A percentile compares a stretch with the other conserved stretches of the same genome.
Evolutionary conservation across 495 filamentous ascomycete genomes (phyloP).

Genomic region (Pyrenula massariospora): DNA sequence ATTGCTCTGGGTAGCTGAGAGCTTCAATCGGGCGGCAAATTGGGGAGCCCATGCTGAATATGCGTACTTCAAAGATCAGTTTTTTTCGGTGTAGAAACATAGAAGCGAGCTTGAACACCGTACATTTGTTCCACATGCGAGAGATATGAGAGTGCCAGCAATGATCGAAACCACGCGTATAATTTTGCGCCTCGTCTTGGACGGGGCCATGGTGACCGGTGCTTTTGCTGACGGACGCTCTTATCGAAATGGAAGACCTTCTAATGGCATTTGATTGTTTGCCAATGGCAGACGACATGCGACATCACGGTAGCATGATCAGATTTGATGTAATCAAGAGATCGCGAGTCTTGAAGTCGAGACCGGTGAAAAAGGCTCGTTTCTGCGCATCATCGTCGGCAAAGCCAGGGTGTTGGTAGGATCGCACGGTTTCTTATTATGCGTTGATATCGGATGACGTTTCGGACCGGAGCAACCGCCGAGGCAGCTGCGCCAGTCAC

Average conservation of each 20-base stretch:
- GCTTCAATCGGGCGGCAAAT: slow-evolving; percentile 73
- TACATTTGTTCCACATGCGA: slow-evolving; percentile 92
- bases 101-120: slow-evolving; percentile 11
- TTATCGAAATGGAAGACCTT: too few species aligned
- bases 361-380: too few species aligned
- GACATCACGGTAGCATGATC: too few species aligned
- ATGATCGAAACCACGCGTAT: slow-evolving; percentile 61
- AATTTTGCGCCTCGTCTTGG: slow-evolving; percentile 12
- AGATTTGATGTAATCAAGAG: too few species aligned
- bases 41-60: slow-evolving; percentile 97
- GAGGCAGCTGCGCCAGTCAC: neutral
- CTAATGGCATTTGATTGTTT: too few species aligned
- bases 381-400: too few species aligned
- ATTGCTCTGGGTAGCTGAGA: slow-evolving; percentile 84
- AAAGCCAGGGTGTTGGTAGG: too few species aligned
- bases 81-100: slow-evolving; percentile 1
- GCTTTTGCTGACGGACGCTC: slow-evolving; percentile 5
- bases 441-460: neutral
- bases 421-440: too few species aligned
- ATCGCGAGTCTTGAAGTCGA: too few species aligned
- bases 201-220: slow-evolving; percentile 14
- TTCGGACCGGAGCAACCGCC: neutral
- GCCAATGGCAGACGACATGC: too few species aligned
- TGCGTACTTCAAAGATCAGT: slow-evolving; percentile 58
- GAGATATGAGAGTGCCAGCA: slow-evolving; percentile 73